phyloP scores from a whole-genome alignment of 2,329 filamentous ascomycete genomes.

The Diaporthe amygdali region DNA sequence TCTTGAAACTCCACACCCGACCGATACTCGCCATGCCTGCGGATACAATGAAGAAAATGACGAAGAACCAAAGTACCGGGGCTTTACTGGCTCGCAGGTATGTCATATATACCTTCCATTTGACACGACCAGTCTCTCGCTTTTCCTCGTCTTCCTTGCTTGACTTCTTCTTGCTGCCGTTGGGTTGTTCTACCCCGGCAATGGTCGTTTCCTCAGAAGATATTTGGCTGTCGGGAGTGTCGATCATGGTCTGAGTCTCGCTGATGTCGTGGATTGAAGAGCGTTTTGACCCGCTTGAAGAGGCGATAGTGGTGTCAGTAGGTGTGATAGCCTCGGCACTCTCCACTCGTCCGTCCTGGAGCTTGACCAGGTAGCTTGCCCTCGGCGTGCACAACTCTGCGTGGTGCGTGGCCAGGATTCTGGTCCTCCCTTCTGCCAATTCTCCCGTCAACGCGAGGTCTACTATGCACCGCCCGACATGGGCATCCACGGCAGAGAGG shows the following conservation, averaged over 20 bases:
- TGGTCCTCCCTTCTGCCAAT: slow-evolving; percentile 59
- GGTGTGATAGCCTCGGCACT: slow-evolving; percentile 29
- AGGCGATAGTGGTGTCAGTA: not conserved
- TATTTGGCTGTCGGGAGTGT: slow-evolving; percentile 17
- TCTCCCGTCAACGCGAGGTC: slow-evolving; percentile 57
- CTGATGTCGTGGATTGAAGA: slow-evolving; percentile 23
- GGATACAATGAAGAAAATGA: slow-evolving; percentile 30
- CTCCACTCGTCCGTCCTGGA: slow-evolving; percentile 34
- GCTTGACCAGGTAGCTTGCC: slow-evolving; percentile 36
- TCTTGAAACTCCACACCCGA: slow-evolving; percentile 40
- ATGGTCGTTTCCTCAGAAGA: slow-evolving; percentile 23
- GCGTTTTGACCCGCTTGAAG: slow-evolving; percentile 16
- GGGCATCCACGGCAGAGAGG: slow-evolving; percentile 54
- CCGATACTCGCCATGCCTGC: slow-evolving; percentile 32
- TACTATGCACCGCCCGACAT: slow-evolving; percentile 53
- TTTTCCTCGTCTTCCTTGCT: slow-evolving; percentile 32
- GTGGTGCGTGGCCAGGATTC: slow-evolving; percentile 66
- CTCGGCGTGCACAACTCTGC: slow-evolving; percentile 37
- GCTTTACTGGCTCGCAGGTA: slow-evolving; percentile 39
- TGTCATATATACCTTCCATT: slow-evolving; percentile 39
- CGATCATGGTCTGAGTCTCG: slow-evolving; percentile 23
- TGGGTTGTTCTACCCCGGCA: slow-evolving; percentile 17
- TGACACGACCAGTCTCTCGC: slow-evolving; percentile 39
- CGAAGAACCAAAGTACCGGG: slow-evolving; percentile 32
- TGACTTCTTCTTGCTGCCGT: slow-evolving; percentile 24